A percentile compares a stretch with the other conserved stretches of the same genome.
Conservation (phyloP, 2,329 filamentous ascomycete genomes). For the Aspergillus carbonarius region DNA sequence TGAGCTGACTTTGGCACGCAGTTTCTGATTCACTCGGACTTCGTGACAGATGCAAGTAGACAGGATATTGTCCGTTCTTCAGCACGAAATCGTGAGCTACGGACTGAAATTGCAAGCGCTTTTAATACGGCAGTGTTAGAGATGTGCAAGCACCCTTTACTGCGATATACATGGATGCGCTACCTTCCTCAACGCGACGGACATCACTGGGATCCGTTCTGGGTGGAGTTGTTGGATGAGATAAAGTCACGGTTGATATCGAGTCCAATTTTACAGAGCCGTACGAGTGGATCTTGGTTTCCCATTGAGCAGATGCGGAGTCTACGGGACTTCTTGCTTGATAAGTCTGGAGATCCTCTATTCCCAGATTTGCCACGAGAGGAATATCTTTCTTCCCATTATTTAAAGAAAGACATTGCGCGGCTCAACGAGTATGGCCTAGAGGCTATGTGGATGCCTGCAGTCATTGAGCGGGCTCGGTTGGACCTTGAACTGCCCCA, state of each 20-base stretch:
- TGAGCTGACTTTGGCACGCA: constrained; percentile 16
- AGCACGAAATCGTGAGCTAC: constrained; percentile 39
- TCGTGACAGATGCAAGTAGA: constrained; percentile 48
- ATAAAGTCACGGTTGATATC: neutral
- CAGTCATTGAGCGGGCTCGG: too few relatives aligned
- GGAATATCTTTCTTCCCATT: constrained; percentile 6
- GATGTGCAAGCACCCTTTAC: constrained; percentile 39
- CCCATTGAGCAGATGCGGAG: constrained; percentile 6
- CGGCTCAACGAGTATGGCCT: constrained; percentile 5
- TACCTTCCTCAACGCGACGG: constrained; percentile 46
- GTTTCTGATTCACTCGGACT: constrained; percentile 54
- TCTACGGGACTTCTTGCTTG: neutral
- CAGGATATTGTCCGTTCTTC: constrained; percentile 39
- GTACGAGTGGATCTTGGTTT: neutral
- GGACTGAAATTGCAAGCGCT: constrained; percentile 36
- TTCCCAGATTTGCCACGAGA: constrained; percentile 3
- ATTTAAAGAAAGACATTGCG: neutral
- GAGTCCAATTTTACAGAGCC: neutral
- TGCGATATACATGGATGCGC: constrained; percentile 49
- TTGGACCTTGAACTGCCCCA: neutral
- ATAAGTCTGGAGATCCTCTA: constrained; percentile 8
- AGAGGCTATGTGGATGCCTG: too few relatives aligned
- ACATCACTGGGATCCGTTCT: constrained; percentile 4
- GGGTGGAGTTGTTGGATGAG: constrained; percentile 1
- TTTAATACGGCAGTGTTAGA: constrained; percentile 43